Evolutionary conservation across 139 green algal genomes (phyloP).

Genomic region (Yamagishiella unicocca): DNA sequence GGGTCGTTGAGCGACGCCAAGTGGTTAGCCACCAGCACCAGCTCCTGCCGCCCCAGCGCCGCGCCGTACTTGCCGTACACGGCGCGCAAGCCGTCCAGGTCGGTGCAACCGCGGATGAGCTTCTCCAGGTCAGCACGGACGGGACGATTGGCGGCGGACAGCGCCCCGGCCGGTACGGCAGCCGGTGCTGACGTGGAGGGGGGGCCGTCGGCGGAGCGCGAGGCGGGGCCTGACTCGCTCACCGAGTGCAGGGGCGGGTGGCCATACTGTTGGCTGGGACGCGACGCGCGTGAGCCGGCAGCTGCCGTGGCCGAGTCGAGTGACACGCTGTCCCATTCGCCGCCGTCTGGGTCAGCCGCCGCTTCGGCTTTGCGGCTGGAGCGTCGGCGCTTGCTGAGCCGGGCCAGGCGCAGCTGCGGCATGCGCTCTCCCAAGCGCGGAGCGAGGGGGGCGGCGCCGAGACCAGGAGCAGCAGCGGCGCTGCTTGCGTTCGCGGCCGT

Average conservation of each 20-base stretch:
- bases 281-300: no score
- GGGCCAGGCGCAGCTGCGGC: not conserved
- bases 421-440: not conserved
- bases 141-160: not conserved
- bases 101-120: not conserved
- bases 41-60: conserved; percentile 1
- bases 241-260: not conserved
- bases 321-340: no score
- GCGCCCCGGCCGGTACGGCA: not conserved
- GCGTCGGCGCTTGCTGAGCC: not conserved
- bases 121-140: not conserved
- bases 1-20: conserved; percentile 35
- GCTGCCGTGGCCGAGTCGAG: no score
- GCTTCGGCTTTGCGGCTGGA: not conserved
- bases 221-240: not conserved
- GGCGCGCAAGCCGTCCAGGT: conserved; percentile 5
- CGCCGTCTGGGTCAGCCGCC: not conserved
- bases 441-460: not conserved
- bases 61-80: conserved; percentile 24
- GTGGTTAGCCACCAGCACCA: conserved; percentile 33
- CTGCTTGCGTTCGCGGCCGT: not conserved
- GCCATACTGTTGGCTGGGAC: not conserved
- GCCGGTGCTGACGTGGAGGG: not conserved
- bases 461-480: not conserved
- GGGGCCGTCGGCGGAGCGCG: not conserved